phyloP scores from a whole-genome alignment of 768 basidiomycete species.

The Phallus indusiatus region DNA sequence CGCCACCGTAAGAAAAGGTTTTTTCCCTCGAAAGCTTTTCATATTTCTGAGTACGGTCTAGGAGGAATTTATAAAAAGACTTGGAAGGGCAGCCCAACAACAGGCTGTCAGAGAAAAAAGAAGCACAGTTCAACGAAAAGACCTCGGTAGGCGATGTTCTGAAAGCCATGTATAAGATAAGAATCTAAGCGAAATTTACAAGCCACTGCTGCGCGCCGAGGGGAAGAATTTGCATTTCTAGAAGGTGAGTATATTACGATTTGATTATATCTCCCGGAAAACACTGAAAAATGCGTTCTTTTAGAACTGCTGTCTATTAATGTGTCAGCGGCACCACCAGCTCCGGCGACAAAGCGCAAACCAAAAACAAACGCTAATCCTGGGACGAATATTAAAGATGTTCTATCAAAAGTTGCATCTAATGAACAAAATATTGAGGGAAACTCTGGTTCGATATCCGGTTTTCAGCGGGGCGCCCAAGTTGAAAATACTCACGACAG shows the following conservation, averaged over 20 bases:
- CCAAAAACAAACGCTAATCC: background rate
- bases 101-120: constrained; percentile 65
- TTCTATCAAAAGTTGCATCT: background rate
- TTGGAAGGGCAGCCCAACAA: constrained; percentile 62
- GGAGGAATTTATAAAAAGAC: constrained; percentile 76
- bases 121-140: constrained; percentile 66
- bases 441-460: background rate
- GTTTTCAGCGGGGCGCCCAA: background rate
- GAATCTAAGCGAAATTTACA: constrained; percentile 2
- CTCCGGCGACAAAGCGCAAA: background rate
- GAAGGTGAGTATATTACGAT: constrained; percentile 40
- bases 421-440: background rate
- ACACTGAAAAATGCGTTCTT: background rate
- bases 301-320: constrained; percentile 4
- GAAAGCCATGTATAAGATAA: background rate
- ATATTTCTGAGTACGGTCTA: constrained; percentile 4
- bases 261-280: background rate
- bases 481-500: background rate
- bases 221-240: constrained; percentile 70
- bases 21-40: background rate
- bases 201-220: constrained; percentile 56
- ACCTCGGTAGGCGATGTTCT: constrained; percentile 49
- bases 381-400: constrained; percentile 2
- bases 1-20: constrained; percentile 40
- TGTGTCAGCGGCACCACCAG: background rate